Evolutionary conservation across 1,139 yeast species (phyloP), one percentile per base, ranked within the genome.

Genomic region (Debaryomyces psychrophilus): DNA sequence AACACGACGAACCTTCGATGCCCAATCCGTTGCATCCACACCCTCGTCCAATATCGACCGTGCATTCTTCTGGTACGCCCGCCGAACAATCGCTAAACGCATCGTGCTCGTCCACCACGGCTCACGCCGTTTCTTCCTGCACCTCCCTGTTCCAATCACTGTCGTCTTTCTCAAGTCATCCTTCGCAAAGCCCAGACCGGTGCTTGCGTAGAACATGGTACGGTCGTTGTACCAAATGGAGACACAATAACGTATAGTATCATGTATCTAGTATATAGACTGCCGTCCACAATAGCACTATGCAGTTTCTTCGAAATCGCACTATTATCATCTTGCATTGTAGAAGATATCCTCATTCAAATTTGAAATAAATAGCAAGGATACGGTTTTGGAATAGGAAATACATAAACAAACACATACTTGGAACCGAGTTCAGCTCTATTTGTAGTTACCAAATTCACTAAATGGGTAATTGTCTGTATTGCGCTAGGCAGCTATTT

Each of bases 161-260:
- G 20, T 33, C 28, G 26, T 9, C 26, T 23, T 40, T 27, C 37
- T 29, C 43, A 20, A 25, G 27, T 15, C 33, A 12, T 25, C 44
- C 15, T 9, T 47, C 55, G 18, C 57, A 50, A 5, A 49, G 48
- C 4, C 72, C 74, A 3, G 55, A 64, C 49, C 73, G 72, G 53
- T 74, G 79, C 52, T 54, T 73, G 37, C 59, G 69, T 52, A 55
- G 79, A 47, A 71, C 77, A 1, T 74, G 79, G 79, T 74, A 73
- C 50, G 79, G 79, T 3, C 72, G 77, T 76, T 74, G 79, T 50
- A 47, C 56, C 14, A 55, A 68, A 56, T 74, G 77, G 77, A 75
- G 70, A 8, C 50, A 61, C 41, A 67, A 57, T 34, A 61, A 57
- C 23, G 55, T 15, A 18, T 20, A 12, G 18, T 34, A 38, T 37